Percentiles rank a stretch among this genome's conserved stretches.
These are phyloP conservation scores for Entomortierella parvispora DNA, from an alignment of 192 early-diverging fungal genomes.

Conservation along the genomic window DNA sequence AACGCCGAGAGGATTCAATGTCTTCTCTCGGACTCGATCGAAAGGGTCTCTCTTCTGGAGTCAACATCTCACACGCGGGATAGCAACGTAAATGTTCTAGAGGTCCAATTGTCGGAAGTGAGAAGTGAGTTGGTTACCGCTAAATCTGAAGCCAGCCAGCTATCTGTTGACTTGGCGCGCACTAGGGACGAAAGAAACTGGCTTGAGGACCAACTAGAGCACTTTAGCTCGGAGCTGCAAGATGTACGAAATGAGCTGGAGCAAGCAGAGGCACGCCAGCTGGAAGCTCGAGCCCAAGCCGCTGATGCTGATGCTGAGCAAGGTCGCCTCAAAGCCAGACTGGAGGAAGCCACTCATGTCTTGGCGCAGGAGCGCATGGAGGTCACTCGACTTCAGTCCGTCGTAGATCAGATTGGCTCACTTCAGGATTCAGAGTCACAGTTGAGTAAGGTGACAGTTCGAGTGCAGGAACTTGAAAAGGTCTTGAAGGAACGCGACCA, in stretches of 20 bases:
- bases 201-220: slow-evolving; percentile 1
- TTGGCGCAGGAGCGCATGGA: too few relatives aligned
- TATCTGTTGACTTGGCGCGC: too few relatives aligned
- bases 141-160: background rate
- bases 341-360: too few relatives aligned
- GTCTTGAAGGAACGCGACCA: too few relatives aligned
- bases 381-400: too few relatives aligned
- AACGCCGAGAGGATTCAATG: background rate
- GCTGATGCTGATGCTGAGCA: background rate
- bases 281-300: background rate
- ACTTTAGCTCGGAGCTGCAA: background rate
- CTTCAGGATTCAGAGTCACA: background rate
- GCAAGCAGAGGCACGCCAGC: background rate
- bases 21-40: background rate
- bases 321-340: background rate
- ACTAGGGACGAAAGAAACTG: background rate
- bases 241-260: slow-evolving; percentile 14
- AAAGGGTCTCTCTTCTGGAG: background rate
- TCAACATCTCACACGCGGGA: background rate
- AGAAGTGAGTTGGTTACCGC: slow-evolving; percentile 1
- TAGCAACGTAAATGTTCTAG: background rate
- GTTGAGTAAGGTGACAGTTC: background rate
- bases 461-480: background rate
- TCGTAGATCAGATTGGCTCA: too few relatives aligned
- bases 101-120: background rate